Conservation (phyloP, 2,329 filamentous ascomycete genomes). For the Penicillium vulpinum region DNA sequence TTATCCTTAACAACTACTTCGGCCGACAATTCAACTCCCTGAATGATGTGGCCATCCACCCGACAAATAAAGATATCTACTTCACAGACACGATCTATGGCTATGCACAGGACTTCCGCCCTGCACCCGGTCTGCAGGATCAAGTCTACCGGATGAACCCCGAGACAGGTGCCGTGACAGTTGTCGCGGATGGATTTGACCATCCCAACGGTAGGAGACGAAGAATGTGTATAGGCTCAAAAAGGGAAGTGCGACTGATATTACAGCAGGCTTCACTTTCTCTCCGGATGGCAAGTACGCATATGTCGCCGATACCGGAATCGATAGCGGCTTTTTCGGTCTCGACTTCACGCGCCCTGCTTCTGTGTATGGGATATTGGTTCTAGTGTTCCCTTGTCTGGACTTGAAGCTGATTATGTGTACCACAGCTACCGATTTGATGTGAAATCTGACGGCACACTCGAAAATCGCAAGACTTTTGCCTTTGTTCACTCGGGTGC, state of each 20-base stretch:
- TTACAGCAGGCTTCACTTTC: constrained; percentile 15
- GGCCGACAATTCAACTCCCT: constrained; percentile 24
- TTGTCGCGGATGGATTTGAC: constrained; percentile 16
- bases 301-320: constrained; percentile 22
- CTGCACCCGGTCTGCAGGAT: constrained; percentile 17
- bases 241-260: neutral
- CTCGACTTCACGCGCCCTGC: constrained; percentile 15
- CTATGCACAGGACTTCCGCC: constrained; percentile 22
- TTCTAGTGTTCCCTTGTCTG: neutral
- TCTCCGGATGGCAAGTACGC: constrained; percentile 20
- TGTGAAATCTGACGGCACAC: constrained; percentile 13
- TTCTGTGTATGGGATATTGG: constrained; percentile 13
- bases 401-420: neutral
- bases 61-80: constrained; percentile 20
- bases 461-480: constrained; percentile 22
- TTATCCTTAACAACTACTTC: constrained; percentile 24
- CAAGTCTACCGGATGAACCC: constrained; percentile 22
- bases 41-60: constrained; percentile 21
- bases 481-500: constrained; percentile 12
- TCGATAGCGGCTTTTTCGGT: constrained; percentile 16
- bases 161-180: constrained; percentile 14
- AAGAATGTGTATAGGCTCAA: neutral
- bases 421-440: constrained; percentile 14
- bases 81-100: constrained; percentile 24
- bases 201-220: constrained; percentile 13